Evolutionary conservation across 169 alveolate species (phyloP), one percentile per base, ranked within the genome.

Genomic region (Cryptosporidium sp.): DNA sequence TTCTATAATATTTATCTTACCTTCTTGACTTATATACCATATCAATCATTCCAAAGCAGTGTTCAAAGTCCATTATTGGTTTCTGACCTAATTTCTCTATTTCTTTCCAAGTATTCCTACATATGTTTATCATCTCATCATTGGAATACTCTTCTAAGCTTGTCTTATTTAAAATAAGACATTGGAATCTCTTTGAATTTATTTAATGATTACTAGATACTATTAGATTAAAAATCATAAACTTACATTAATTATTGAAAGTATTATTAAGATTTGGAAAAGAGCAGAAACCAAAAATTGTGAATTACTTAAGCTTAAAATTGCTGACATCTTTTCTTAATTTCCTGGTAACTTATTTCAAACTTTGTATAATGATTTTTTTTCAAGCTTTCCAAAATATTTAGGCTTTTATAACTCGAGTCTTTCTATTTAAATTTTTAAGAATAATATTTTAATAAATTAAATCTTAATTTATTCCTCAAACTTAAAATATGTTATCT

Each of bases 1-100:
- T 8, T 29, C 31, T 31, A 0, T 21, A 14, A 7, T 12, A 65
- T 14, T 48, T 42, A 62, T 35, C 89, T 62, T 62, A 80, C 89
- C 70, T 80, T 39, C 89, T 80, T 80, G 75, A n/a, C 45, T 62
- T 37, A 26, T 44, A 80, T 26, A 80, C 89, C 45, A 60, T 35
- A 6, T 80, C 42, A 9, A 80, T 62, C 68, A 80, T 33, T 26
- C 35, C 39, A 16, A 80, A 39, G 37, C 89, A 80, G 9, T 26
- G 23, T 12, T 67, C 67, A 31, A 26, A 16, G 33, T 80, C 48
- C 53, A 61, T 31, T 45, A 45, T 23, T 8, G 65, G 56, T 4
- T 62, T 62, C 26, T 65, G 45, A 1, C 75, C 80, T 29, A 44
- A 31, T 42, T 37, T 42, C 37, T 80, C 89, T 12, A 67, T 42